A percentile compares a stretch with the other conserved stretches of the same genome.
These are phyloP conservation scores for Capronia epimyces DNA, from an alignment of 2,329 filamentous ascomycete species.

Conservation along the genomic window DNA sequence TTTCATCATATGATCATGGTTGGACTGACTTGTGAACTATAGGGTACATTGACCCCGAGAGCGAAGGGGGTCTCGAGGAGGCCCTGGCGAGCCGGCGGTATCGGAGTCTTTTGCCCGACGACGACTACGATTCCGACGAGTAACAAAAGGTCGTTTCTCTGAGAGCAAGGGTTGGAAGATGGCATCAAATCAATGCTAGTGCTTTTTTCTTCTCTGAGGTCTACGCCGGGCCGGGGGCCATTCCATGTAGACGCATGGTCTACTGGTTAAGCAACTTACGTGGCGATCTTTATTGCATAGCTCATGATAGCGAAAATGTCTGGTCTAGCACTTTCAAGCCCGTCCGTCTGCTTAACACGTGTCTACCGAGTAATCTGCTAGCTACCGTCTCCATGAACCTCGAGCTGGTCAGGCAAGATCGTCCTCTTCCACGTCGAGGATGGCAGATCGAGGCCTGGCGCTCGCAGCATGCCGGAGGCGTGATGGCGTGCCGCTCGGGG, in stretches of 20 bases:
- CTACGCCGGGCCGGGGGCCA: too few species aligned
- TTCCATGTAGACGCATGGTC: neutral
- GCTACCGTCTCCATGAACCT: neutral
- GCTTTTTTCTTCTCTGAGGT: neutral
- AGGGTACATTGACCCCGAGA: conserved; percentile 81
- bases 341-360: too few species aligned
- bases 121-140: conserved; percentile 69
- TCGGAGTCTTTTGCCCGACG: conserved; percentile 69
- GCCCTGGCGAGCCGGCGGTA: conserved; percentile 77
- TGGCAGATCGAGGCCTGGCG: neutral
- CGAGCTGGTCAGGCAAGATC: neutral
- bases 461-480: neutral
- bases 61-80: conserved; percentile 81
- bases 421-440: conserved; percentile 10
- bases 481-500: neutral
- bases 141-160: too few species aligned
- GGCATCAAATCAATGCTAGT: neutral
- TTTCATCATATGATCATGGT: conserved; percentile 49
- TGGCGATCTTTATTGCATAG: too few species aligned
- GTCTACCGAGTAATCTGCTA: too few species aligned
- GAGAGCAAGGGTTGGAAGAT: too few species aligned
- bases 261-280: too few species aligned
- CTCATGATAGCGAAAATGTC: neutral
- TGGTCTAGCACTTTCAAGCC: too few species aligned
- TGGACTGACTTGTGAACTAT: neutral